phyloP scores from a whole-genome alignment of 2,329 filamentous ascomycete species.

The Scytalidium lignicola region DNA sequence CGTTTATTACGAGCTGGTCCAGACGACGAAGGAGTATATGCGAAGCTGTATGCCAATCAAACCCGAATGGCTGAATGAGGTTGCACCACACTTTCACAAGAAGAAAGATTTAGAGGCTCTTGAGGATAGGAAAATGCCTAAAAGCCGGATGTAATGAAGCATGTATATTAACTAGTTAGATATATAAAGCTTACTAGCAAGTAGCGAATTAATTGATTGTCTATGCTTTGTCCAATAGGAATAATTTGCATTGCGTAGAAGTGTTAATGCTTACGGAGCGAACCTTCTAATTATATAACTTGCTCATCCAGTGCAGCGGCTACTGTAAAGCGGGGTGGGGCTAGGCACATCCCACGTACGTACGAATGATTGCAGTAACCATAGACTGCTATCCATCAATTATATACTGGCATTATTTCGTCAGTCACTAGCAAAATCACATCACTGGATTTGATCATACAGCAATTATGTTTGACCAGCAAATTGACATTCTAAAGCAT shows the following conservation, averaged over 20 bases:
- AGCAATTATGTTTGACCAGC: constrained; percentile 1
- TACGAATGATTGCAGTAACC: too few relatives aligned
- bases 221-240: too few relatives aligned
- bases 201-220: too few relatives aligned
- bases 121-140: constrained; percentile 73
- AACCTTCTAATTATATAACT: too few relatives aligned
- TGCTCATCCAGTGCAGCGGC: too few relatives aligned
- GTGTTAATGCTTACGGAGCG: too few relatives aligned
- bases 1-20: constrained; percentile 78
- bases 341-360: too few relatives aligned
- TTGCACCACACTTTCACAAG: constrained; percentile 93
- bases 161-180: constrained; percentile 1
- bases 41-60: constrained; percentile 80
- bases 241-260: too few relatives aligned
- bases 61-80: constrained; percentile 77
- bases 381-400: too few relatives aligned
- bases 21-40: constrained; percentile 91
- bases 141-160: constrained; percentile 26
- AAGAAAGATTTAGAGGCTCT: constrained; percentile 80
- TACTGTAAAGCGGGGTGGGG: too few relatives aligned
- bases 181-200: too few relatives aligned
- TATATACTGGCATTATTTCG: too few relatives aligned
- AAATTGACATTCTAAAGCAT: background rate
- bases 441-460: constrained; percentile 1
- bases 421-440: background rate